Evolutionary conservation across 495 filamentous ascomycete genomes (phyloP).

Genomic region (Tuber umbilicatum): DNA sequence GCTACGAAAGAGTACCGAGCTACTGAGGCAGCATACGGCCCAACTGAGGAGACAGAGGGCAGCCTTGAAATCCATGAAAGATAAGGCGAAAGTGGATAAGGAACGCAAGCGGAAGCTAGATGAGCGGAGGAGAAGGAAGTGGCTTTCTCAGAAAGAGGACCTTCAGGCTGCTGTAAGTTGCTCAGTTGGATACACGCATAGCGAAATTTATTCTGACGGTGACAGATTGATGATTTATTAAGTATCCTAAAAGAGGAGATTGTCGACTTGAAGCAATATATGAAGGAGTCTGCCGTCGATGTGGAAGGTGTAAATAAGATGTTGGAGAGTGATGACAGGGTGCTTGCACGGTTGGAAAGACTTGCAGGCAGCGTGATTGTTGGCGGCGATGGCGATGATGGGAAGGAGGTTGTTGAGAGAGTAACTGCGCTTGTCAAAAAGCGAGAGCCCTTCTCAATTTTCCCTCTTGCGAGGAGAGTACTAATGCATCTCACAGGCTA

Average conservation of each 20-base stretch:
- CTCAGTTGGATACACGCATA: background rate
- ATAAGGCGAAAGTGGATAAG: slow-evolving; percentile 11
- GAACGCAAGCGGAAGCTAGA: slow-evolving; percentile 26
- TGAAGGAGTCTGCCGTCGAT: slow-evolving; percentile 19
- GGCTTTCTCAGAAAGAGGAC: slow-evolving; percentile 33
- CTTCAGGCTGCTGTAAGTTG: slow-evolving; percentile 20
- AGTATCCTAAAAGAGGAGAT: slow-evolving; percentile 39
- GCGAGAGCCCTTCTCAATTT: slow-evolving; percentile 14
- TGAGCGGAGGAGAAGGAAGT: slow-evolving; percentile 25
- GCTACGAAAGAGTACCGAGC: slow-evolving; percentile 23
- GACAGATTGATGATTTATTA: slow-evolving; percentile 35
- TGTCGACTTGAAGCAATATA: slow-evolving; percentile 27
- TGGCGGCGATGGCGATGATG: slow-evolving; percentile 6
- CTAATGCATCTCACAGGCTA: slow-evolving; percentile 20
- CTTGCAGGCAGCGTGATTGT: slow-evolving; percentile 32
- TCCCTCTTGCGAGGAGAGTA: background rate
- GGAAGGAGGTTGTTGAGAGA: slow-evolving; percentile 26
- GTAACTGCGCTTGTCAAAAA: slow-evolving; percentile 29
- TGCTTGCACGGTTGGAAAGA: slow-evolving; percentile 31
- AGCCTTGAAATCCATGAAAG: slow-evolving; percentile 21
- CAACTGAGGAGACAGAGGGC: slow-evolving; percentile 29
- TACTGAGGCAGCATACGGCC: slow-evolving; percentile 28
- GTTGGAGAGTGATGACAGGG: slow-evolving; percentile 39
- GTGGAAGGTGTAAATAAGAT: slow-evolving; percentile 24
- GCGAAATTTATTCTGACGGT: background rate